Evolutionary conservation across 1,284 basidiomycete species (phyloP).

Genomic region (Sphagnurus paluster): DNA sequence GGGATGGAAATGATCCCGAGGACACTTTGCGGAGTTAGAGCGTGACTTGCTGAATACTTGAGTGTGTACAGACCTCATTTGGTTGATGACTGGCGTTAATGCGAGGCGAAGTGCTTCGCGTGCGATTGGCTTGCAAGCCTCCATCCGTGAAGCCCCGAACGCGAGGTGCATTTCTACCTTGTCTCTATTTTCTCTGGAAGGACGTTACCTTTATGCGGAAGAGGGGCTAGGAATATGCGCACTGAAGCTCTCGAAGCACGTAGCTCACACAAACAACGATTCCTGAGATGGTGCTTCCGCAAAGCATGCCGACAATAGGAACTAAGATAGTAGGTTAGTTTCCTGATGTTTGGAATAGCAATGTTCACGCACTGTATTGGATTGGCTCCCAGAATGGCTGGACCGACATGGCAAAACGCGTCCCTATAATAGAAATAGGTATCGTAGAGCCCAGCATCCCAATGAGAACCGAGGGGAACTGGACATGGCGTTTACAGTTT

Average conservation of each 20-base stretch:
- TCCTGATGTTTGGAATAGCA: background rate
- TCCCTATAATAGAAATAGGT: conserved; percentile 77
- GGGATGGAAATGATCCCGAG: conserved; percentile 78
- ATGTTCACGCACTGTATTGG: conserved; percentile 61
- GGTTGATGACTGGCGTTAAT: conserved; percentile 78
- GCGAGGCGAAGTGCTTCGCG: conserved; percentile 77
- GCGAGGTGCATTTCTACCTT: conserved; percentile 84
- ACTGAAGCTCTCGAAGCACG: conserved; percentile 68
- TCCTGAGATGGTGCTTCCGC: conserved; percentile 76
- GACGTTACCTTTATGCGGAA: background rate
- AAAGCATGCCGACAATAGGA: conserved; percentile 86
- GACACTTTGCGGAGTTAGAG: conserved; percentile 46
- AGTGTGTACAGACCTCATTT: conserved; percentile 65
- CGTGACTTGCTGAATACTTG: background rate
- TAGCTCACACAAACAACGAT: conserved; percentile 70
- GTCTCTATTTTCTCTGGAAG: conserved; percentile 71
- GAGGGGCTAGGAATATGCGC: conserved; percentile 24
- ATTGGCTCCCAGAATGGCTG: conserved; percentile 80
- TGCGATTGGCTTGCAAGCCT: conserved; percentile 78
- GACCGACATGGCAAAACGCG: conserved; percentile 75
- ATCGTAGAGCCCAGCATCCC: conserved; percentile 77
- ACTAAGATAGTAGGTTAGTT: conserved; percentile 44
- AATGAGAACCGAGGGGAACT: conserved; percentile 72
- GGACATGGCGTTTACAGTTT: conserved; percentile 1
- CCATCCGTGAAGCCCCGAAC: conserved; percentile 77